Base-by-base conservation (phyloP, 331 rosid genomes). In the Rosa hybrid region DNA sequence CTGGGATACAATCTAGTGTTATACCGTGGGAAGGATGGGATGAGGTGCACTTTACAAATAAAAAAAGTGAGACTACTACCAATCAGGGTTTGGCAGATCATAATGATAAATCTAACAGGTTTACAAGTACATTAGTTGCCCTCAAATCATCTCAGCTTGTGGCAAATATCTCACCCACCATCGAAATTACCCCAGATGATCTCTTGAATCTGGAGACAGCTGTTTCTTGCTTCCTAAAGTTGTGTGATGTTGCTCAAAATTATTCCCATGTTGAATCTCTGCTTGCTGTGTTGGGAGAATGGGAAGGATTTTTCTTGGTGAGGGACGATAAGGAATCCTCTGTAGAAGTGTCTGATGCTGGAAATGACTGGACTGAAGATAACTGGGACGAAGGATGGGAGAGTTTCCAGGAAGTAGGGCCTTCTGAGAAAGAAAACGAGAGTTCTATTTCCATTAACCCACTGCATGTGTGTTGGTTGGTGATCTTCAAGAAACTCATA, bases 341-440 rank as follows among this genome's bases (percentile, higher is more conserved):
- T 76, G 86, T 74, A 34, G 90, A 87, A 85, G 86, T 81, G 74
- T 63, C 88, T 78, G 94, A 84, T 38, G 85, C 83, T 78, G 96
- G 90, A 80, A 90, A 90, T 86, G 92, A 86, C 83, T 96, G 99
- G 99, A 86, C 71, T 78, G 81, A 21, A 77, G 97, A 96, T 82
- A 85, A 83, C 81, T 96, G 99, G 99, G 98, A 96, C 10, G 99
- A 96, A 80, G 97, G 98, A 65, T 96, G 99, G 99, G 99, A 96
- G 85, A 96, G 89, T 83, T 94, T 96, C 70, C 97, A 90, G 86
- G 98, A 90, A 74, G 73, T 78, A 49, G 93, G 89, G 73, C 86
- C 85, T 67, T 80, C 80, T 12, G 90, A 83, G 83, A 84, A 87
- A 78, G 91, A 87, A 76, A 87, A 77, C 74, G 77, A 74, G 69